Base-by-base conservation (phyloP, 345 rosid genomes). In the Psidium guajava region DNA sequence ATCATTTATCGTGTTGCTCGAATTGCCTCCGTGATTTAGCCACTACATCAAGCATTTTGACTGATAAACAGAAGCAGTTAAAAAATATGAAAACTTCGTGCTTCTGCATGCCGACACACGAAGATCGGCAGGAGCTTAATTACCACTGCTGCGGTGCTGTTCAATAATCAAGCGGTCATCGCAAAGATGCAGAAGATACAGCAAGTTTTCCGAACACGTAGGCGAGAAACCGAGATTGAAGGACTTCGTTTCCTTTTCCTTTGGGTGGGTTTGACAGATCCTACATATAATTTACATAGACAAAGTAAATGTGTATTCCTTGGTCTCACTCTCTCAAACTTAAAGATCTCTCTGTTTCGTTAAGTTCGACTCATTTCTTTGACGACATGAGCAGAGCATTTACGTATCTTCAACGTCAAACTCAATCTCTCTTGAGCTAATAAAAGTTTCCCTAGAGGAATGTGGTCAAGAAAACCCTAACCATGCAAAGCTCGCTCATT, bases 1-100 rank as follows among this genome's bases (percentile, higher is more conserved):
- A 22, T 90, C 92, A 42, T 36, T 83, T 77, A 91, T 90, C 22
- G 89, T 57, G 87, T 93, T 91, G 9, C 12, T 42, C 20, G 90
- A 56, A 54, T 90, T 86, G 20, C 87, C 92, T 25, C 93, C 91
- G 21, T 90, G 95, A 85, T 89, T 93, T 86, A 86, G 55, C 95
- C 93, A 91, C 91, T 92, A 84, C 85, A 69, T 36, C 80, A 69
- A 82, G 36, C 18, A 69, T 25, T 69, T 36, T 8, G 36, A 69
- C 80, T 69, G 13, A 69, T 69, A 69, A 11, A 36, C 80, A 69
- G 80, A 69, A 36, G 80, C 80, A 69, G 80, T 69, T 10, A 14
- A 61, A 58, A 58, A n/a, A 20, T 36, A 36, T 36, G 36, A 36
- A 36, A 36, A 36, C 36, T 36, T 36, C 36, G 36, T 36, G 36